Percentiles rank a stretch among this genome's conserved stretches.
Evolutionary conservation across 192 early-diverging fungal genomes (phyloP).

Genomic region (Geranomyces michiganensis): DNA sequence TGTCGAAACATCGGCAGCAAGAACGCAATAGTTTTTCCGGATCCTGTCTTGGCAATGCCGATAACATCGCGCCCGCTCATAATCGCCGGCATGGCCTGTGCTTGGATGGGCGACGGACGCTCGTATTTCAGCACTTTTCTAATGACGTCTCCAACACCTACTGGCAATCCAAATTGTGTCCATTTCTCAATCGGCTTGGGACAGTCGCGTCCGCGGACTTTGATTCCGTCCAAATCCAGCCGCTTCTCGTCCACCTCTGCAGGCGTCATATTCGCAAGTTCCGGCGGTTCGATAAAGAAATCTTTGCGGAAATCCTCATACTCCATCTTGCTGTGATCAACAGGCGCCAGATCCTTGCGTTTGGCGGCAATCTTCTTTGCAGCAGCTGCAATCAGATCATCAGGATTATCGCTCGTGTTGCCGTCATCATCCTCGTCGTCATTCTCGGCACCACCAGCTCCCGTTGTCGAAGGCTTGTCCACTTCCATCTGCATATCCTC

Average conservation of each 20-base stretch:
- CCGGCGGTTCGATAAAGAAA: constrained; percentile 95
- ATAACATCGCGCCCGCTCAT: constrained; percentile 97
- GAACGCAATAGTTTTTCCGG: constrained; percentile 93
- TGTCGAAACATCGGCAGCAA: constrained; percentile 95
- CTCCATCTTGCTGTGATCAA: constrained; percentile 82
- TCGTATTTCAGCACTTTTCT: constrained; percentile 78
- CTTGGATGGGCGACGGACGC: constrained; percentile 95
- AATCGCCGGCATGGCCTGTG: constrained; percentile 88
- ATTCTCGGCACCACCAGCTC: constrained; percentile 27
- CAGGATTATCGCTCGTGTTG: constrained; percentile 25
- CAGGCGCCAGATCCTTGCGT: constrained; percentile 85
- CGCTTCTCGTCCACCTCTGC: constrained; percentile 86
- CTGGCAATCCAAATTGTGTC: constrained; percentile 94
- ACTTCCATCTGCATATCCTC: constrained; percentile 48
- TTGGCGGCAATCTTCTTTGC: constrained; percentile 78
- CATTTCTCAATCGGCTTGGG: constrained; percentile 94
- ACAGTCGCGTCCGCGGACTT: constrained; percentile 85
- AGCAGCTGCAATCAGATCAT: constrained; percentile 57
- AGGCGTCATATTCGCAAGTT: constrained; percentile 75
- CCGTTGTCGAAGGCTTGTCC: constrained; percentile 9
- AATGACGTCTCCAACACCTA: constrained; percentile 73
- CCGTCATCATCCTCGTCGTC: constrained; percentile 38
- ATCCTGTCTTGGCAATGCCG: constrained; percentile 98
- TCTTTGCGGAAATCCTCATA: constrained; percentile 90
- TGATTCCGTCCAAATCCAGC: constrained; percentile 87